phyloP scores from a whole-genome alignment of 768 basidiomycete species.

The Lenzites betulinus region DNA sequence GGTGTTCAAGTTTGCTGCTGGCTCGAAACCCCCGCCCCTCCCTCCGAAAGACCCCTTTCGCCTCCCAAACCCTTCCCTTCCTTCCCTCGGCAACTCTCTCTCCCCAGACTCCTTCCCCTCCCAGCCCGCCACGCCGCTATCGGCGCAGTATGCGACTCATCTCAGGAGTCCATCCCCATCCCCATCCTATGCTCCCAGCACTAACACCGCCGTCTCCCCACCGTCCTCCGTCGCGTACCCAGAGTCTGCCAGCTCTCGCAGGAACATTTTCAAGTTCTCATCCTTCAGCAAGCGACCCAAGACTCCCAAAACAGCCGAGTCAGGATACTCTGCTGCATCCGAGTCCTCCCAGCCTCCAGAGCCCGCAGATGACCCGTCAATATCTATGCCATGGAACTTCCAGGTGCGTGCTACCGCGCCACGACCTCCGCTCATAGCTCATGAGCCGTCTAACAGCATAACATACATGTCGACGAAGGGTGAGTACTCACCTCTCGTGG shows the following conservation, averaged over 20 bases:
- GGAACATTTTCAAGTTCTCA: conserved; percentile 39
- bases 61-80: conserved; percentile 40
- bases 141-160: conserved; percentile 34
- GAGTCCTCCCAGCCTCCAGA: conserved; percentile 24
- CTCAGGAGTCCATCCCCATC: conserved; percentile 32
- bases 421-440: not conserved
- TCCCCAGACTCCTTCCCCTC: conserved; percentile 42
- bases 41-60: conserved; percentile 68
- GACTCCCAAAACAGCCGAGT: conserved; percentile 36
- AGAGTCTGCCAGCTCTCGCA: conserved; percentile 31
- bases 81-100: conserved; percentile 49
- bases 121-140: conserved; percentile 27
- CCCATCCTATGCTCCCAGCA: conserved; percentile 27
- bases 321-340: conserved; percentile 8
- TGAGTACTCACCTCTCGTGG: conserved; percentile 34
- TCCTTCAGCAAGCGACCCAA: conserved; percentile 35
- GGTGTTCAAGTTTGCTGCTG: conserved; percentile 42
- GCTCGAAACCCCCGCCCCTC: conserved; percentile 50
- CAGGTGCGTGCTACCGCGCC: conserved; percentile 46
- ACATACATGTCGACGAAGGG: conserved; percentile 81
- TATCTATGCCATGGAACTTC: conserved; percentile 75
- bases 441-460: conserved; percentile 47
- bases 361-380: conserved; percentile 55
- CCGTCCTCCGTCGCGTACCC: conserved; percentile 27
- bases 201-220: conserved; percentile 21